These are phyloP conservation scores for Tricholoma terreum DNA, from an alignment of 768 basidiomycete species.

Conservation along the genomic window DNA sequence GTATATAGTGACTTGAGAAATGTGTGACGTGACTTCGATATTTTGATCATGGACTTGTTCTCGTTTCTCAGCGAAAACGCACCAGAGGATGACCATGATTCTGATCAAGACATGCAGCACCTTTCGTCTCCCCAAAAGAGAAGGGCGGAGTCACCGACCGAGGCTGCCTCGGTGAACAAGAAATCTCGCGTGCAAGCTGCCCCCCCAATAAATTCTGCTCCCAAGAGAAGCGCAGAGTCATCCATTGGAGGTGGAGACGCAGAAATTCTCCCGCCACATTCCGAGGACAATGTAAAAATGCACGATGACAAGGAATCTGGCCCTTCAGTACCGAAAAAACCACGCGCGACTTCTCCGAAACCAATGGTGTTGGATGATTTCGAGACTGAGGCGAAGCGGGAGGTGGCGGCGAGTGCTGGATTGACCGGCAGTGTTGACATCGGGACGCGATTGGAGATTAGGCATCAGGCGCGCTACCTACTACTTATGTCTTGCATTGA, in stretches of 20 bases:
- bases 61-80: conserved; percentile 58
- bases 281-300: not conserved
- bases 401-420: conserved; percentile 86
- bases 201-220: not conserved
- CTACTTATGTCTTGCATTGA: not conserved
- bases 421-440: conserved; percentile 71
- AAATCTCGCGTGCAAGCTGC: conserved; percentile 42
- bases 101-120: conserved; percentile 30
- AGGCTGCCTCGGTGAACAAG: conserved; percentile 40
- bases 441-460: conserved; percentile 69
- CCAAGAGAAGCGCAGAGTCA: not conserved
- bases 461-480: conserved; percentile 64
- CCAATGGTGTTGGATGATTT: conserved; percentile 91
- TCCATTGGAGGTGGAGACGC: not conserved
- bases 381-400: conserved; percentile 89
- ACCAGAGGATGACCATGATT: conserved; percentile 35
- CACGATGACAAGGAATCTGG: conserved; percentile 32
- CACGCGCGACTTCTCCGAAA: conserved; percentile 56
- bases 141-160: conserved; percentile 33
- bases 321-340: conserved; percentile 51
- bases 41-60: conserved; percentile 50
- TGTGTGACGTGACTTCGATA: conserved; percentile 10
- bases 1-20: too few species aligned
- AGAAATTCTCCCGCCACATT: not conserved
- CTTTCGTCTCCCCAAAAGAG: conserved; percentile 42